These are phyloP conservation scores for Begonia loranthoides DNA, from an alignment of 306 rosid species.

Conservation along the genomic window DNA sequence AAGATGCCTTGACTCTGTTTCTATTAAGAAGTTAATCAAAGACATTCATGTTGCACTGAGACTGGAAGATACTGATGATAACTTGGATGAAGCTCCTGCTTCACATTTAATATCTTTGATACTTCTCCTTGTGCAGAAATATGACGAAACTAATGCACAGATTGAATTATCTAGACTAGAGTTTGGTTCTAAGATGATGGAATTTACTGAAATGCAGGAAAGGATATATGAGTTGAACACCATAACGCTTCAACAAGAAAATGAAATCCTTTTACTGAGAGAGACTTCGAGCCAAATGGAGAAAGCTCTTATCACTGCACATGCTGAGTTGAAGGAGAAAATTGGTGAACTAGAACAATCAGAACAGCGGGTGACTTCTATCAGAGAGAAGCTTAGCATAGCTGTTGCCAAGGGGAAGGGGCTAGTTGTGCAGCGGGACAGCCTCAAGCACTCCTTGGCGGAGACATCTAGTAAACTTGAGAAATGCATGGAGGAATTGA, in stretches of 20 bases:
- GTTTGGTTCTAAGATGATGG: slow-evolving; percentile 29
- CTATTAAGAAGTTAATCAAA: slow-evolving; percentile 42
- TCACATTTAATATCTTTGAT: slow-evolving; percentile 41
- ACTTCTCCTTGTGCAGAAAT: slow-evolving; percentile 56
- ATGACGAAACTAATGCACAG: slow-evolving; percentile 42
- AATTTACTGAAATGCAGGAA: slow-evolving; percentile 45
- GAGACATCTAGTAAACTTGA: slow-evolving; percentile 78
- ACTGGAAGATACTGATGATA: slow-evolving; percentile 23
- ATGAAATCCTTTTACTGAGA: slow-evolving; percentile 51
- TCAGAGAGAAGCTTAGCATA: slow-evolving; percentile 84
- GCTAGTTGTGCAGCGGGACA: slow-evolving; percentile 82
- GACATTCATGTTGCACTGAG: slow-evolving; percentile 43
- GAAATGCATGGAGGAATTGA: slow-evolving; percentile 69
- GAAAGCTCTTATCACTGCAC: slow-evolving; percentile 42
- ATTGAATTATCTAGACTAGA: slow-evolving; percentile 34
- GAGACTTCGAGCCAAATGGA: slow-evolving; percentile 61
- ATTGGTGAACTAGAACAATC: slow-evolving; percentile 59
- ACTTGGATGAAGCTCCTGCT: slow-evolving; percentile 31
- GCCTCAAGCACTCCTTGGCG: slow-evolving; percentile 64
- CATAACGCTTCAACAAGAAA: slow-evolving; percentile 47
- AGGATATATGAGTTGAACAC: slow-evolving; percentile 34
- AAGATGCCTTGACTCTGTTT: slow-evolving; percentile 41
- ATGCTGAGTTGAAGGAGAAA: slow-evolving; percentile 47
- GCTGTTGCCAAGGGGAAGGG: slow-evolving; percentile 98
- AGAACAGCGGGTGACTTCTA: slow-evolving; percentile 72